These are phyloP conservation scores for Cercospora zeina DNA, from an alignment of 2,329 filamentous ascomycete genomes.

Conservation along the genomic window DNA sequence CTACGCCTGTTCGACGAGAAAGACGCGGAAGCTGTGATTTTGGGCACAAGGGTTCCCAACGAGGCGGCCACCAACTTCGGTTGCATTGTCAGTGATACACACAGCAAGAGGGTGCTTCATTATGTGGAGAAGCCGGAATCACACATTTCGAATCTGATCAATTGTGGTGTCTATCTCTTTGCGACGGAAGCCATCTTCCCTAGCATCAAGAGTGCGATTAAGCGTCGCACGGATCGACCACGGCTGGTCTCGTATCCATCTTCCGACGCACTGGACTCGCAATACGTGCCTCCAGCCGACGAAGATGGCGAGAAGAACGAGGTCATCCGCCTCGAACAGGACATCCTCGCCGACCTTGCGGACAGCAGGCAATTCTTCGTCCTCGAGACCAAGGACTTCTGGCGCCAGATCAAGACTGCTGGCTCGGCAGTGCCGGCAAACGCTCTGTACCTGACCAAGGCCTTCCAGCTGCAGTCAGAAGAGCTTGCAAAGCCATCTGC, in stretches of 20 bases:
- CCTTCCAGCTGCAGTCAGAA: conserved; percentile 75
- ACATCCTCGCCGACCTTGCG: conserved; percentile 91
- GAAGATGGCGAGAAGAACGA: conserved; percentile 76
- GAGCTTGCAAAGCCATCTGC: conserved; percentile 82
- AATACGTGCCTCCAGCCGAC: conserved; percentile 64
- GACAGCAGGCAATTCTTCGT: conserved; percentile 98
- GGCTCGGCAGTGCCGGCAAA: conserved; percentile 96
- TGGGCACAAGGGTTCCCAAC: conserved; percentile 86
- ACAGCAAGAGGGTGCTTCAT: conserved; percentile 93
- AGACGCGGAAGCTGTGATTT: conserved; percentile 92
- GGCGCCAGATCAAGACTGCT: conserved; percentile 99
- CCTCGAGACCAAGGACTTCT: conserved; percentile 98
- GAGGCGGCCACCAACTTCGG: conserved; percentile 95
- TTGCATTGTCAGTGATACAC: conserved; percentile 91
- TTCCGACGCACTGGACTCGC: conserved; percentile 81
- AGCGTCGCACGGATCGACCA: conserved; percentile 87
- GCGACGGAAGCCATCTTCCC: conserved; percentile 95
- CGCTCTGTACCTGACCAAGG: conserved; percentile 92
- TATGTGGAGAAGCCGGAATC: conserved; percentile 99
- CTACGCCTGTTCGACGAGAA: conserved; percentile 90
- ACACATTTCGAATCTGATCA: conserved; percentile 97
- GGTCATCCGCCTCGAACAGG: conserved; percentile 92
- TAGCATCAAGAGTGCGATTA: conserved; percentile 89
- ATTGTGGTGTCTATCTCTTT: conserved; percentile 98
- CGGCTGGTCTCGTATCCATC: conserved; percentile 93